Base-by-base conservation (phyloP, 2,329 filamentous ascomycete species). In the Diaporthe amygdali region DNA sequence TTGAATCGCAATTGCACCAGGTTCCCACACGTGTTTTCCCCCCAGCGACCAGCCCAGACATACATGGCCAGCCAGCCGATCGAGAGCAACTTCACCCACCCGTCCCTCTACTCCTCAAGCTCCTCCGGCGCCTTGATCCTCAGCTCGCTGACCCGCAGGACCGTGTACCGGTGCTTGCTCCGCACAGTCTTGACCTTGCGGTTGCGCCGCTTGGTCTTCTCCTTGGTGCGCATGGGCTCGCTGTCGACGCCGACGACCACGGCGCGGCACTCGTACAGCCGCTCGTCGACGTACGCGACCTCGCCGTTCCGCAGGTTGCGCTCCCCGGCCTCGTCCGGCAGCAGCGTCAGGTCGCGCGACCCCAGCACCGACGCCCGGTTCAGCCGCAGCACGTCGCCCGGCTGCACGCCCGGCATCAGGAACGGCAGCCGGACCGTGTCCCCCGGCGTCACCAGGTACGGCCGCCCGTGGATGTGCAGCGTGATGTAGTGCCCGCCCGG, bases 141-240 rank as follows among this genome's bases (percentile, higher is more conserved):
- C 74, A 98, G 79, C 82, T 98, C 94, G 79, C 93, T 92, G 74
- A 99, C 93, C 78, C 91, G 88, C 82, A 99, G 79, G 27, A 97
- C 89, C 3, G 96, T 99, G 82, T 93, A 97, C 78, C 90, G 88
- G 80, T 97, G 94, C 88, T 99, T 98, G 86, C 94, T 98, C 84
- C 88, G 92, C 12, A 96, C 92, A 71, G 88, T 90, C 85, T 91
- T 94, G 63, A 89, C 88, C 79, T 92, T 88, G 78, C 94, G 85
- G 81, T 92, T 92, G 78, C 90, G 93, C 85, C 91, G 84, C 89
- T 95, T 95, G 77, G 89, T 96, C 89, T 96, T 96, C 83, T 93
- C 86, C 84, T 94, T 94, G 76, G 91, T 84, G 71, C 93, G 86
- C 84, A 96, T 81, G 41, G 94, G 93, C 84, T 95, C 93, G 70